Evolutionary conservation across 495 filamentous ascomycete species (phyloP).

Genomic region (Penicillium fimorum): DNA sequence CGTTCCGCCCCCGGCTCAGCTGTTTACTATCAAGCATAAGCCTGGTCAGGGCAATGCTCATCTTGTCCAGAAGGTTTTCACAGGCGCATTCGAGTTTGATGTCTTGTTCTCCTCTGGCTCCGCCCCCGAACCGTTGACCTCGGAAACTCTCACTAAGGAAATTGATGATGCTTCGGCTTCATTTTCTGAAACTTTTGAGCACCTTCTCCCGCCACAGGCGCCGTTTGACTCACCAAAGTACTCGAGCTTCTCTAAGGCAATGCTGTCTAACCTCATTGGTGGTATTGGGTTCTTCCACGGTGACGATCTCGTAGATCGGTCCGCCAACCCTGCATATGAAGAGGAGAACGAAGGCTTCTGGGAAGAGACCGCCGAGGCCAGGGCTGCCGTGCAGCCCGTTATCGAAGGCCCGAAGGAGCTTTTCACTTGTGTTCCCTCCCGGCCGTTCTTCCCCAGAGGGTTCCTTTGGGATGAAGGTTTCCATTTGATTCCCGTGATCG

Average conservation of each 20-base stretch:
- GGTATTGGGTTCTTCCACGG: slow-evolving; percentile 97
- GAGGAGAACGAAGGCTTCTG: slow-evolving; percentile 97
- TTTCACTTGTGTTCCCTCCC: slow-evolving; percentile 88
- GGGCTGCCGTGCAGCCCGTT: slow-evolving; percentile 58
- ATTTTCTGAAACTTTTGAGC: slow-evolving; percentile 72
- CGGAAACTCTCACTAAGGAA: slow-evolving; percentile 65
- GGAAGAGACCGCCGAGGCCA: slow-evolving; percentile 82
- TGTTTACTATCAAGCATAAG: slow-evolving; percentile 72
- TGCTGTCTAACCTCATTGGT: slow-evolving; percentile 92
- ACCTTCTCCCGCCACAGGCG: slow-evolving; percentile 67
- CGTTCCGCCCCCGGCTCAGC: slow-evolving; percentile 78
- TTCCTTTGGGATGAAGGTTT: slow-evolving; percentile 99
- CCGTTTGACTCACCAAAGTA: slow-evolving; percentile 77
- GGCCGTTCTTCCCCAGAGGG: slow-evolving; percentile 93
- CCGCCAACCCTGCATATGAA: slow-evolving; percentile 85
- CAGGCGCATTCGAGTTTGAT: slow-evolving; percentile 75
- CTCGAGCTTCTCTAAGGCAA: slow-evolving; percentile 75
- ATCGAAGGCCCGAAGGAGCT: slow-evolving; percentile 85
- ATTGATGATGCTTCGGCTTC: slow-evolving; percentile 62
- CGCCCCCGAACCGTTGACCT: slow-evolving; percentile 56
- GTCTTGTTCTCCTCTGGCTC: slow-evolving; percentile 85
- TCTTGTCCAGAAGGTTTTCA: slow-evolving; percentile 88
- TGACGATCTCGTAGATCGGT: slow-evolving; percentile 81
- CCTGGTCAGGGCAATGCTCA: slow-evolving; percentile 79
- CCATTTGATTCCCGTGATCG: slow-evolving; percentile 85